These are phyloP conservation scores for Talaromyces albobiverticillius DNA, from an alignment of 2,329 filamentous ascomycete genomes.

Conservation along the genomic window DNA sequence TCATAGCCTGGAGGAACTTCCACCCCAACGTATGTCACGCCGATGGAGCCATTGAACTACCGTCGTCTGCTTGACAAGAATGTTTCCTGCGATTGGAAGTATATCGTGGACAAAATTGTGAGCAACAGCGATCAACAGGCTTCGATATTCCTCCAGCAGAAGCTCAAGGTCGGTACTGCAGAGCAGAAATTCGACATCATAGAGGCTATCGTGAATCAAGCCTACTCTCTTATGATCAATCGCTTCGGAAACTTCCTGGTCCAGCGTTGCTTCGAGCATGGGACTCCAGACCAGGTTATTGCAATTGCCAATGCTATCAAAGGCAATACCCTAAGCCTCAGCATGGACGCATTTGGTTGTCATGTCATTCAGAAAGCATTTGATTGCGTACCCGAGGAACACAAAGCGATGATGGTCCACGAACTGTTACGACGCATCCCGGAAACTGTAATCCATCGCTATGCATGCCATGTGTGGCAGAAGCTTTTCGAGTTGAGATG, in stretches of 20 bases:
- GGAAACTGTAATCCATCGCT: constrained; percentile 96
- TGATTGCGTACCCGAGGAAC: constrained; percentile 93
- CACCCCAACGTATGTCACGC: constrained; percentile 75
- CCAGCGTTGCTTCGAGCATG: constrained; percentile 98
- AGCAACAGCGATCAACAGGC: constrained; percentile 99
- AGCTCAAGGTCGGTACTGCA: constrained; percentile 90
- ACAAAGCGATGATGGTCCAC: constrained; percentile 99
- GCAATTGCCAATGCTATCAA: constrained; percentile 92
- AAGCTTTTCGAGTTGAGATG: constrained; percentile 98
- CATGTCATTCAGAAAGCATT: constrained; percentile 99
- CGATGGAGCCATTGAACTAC: constrained; percentile 92
- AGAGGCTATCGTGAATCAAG: constrained; percentile 90
- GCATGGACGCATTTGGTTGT: constrained; percentile 98
- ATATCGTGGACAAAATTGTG: constrained; percentile 99
- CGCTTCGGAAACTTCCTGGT: constrained; percentile 98
- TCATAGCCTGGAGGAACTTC: constrained; percentile 43
- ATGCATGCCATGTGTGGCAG: constrained; percentile 99
- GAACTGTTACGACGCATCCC: constrained; percentile 92
- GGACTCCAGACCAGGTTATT: constrained; percentile 88
- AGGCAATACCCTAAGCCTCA: constrained; percentile 88
- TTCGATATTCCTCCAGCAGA: constrained; percentile 97
- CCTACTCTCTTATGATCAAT: constrained; percentile 95
- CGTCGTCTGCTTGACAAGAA: constrained; percentile 91
- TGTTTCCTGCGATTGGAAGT: constrained; percentile 98
- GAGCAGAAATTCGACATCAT: constrained; percentile 98